Conservation (phyloP, 2,329 filamentous ascomycete genomes). For the Fusarium chaquense region DNA sequence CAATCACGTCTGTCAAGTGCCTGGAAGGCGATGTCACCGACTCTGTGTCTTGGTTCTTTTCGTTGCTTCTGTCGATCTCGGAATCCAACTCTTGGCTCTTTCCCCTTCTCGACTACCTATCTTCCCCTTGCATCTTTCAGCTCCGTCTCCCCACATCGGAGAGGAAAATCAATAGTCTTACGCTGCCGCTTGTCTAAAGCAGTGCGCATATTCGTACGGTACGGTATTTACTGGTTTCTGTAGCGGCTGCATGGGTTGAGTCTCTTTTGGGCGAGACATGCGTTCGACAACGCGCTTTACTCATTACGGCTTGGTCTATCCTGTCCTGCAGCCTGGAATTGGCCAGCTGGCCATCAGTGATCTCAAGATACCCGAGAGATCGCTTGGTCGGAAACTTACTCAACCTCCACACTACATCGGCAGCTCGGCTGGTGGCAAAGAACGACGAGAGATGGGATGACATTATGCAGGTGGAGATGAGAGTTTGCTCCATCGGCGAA, state of each 20-base stretch:
- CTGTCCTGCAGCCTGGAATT: not conserved
- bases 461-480: constrained; percentile 14
- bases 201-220: not conserved
- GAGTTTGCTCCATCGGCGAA: constrained; percentile 7
- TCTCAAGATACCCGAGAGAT: constrained; percentile 22
- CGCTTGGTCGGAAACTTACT: constrained; percentile 23
- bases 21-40: constrained; percentile 25
- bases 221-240: constrained; percentile 7
- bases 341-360: constrained; percentile 1
- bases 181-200: constrained; percentile 9
- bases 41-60: constrained; percentile 6
- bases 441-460: not conserved
- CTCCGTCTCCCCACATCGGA: constrained; percentile 29
- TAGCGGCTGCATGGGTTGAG: constrained; percentile 22
- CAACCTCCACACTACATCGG: constrained; percentile 20
- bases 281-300: constrained; percentile 25
- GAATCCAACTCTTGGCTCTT: constrained; percentile 15
- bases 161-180: constrained; percentile 6
- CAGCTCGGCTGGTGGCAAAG: constrained; percentile 14
- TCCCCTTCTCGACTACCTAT: constrained; percentile 1
- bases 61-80: constrained; percentile 28
- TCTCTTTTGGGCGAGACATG: constrained; percentile 41
- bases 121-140: constrained; percentile 32
- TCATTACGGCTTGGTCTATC: not conserved
- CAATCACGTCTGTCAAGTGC: constrained; percentile 37